These are phyloP conservation scores for Cairneyella variabilis DNA, from an alignment of 495 filamentous ascomycete species.

Conservation along the genomic window DNA sequence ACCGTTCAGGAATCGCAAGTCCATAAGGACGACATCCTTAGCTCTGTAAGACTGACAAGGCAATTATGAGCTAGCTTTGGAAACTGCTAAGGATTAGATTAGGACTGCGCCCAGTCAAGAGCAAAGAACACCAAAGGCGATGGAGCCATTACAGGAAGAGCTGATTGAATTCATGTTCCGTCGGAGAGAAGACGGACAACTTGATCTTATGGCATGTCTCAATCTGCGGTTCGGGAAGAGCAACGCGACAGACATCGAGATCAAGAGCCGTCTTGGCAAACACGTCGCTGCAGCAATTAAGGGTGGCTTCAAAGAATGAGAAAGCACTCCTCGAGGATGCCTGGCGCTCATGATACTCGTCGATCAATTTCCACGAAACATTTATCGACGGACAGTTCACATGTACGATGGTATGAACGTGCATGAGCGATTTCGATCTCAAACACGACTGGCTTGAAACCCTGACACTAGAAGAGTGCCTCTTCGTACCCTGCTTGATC, in stretches of 20 bases:
- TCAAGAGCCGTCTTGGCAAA: not conserved
- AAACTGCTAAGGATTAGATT: too few relatives aligned
- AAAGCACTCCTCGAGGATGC: not conserved
- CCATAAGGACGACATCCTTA: too few relatives aligned
- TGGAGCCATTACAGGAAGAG: too few relatives aligned
- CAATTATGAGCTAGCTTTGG: too few relatives aligned
- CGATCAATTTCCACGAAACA: constrained; percentile 12
- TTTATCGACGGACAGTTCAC: not conserved
- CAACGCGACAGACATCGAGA: constrained; percentile 3
- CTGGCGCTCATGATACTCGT: constrained; percentile 6
- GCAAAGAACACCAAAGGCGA: too few relatives aligned
- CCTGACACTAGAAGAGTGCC: constrained; percentile 3
- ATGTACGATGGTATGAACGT: not conserved
- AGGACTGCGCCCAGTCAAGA: too few relatives aligned
- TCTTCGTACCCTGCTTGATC: constrained; percentile 7
- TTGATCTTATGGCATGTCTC: constrained; percentile 7
- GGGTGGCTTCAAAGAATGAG: not conserved
- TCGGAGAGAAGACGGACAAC: not conserved
- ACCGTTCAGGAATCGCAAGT: too few relatives aligned
- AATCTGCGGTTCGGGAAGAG: constrained; percentile 4
- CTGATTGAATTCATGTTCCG: constrained; percentile 9
- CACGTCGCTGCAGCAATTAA: not conserved
- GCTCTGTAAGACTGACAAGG: too few relatives aligned
- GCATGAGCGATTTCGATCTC: not conserved
- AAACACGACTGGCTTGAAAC: not conserved